These are phyloP conservation scores for Microstegium vimineum DNA, from an alignment of 176 grass and related monocot genomes.

Conservation along the genomic window DNA sequence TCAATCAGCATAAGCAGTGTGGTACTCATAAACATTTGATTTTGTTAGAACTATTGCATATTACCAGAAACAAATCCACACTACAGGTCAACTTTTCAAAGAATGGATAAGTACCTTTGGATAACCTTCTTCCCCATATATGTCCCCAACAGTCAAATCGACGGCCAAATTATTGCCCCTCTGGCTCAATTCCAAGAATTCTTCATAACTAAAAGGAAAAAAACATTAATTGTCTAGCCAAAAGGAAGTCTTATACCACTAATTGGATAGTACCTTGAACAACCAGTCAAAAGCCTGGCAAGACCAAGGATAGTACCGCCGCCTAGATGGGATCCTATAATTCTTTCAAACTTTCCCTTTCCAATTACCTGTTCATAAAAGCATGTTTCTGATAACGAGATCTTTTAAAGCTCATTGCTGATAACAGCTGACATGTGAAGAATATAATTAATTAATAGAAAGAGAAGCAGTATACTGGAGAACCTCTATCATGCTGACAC, in stretches of 20 bases:
- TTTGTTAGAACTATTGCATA: background rate
- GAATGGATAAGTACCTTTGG: conserved; percentile 57
- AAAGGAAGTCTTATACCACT: background rate
- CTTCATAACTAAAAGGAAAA: conserved; percentile 67
- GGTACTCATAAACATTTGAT: background rate
- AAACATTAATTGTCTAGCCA: conserved; percentile 8
- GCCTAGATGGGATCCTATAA: conserved; percentile 96
- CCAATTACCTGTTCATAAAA: conserved; percentile 73
- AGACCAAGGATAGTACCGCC: conserved; percentile 94
- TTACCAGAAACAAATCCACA: background rate
- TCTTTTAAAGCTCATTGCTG: background rate
- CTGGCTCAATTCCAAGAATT: conserved; percentile 90
- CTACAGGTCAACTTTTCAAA: background rate
- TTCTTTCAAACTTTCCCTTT: conserved; percentile 91
- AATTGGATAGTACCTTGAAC: conserved; percentile 61
- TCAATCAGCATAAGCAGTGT: background rate
- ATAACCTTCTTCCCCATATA: conserved; percentile 90
- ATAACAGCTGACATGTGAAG: background rate
- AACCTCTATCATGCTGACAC: conserved; percentile 99
- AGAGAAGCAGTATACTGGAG: background rate
- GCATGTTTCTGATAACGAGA: background rate
- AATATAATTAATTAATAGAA: conserved; percentile 9
- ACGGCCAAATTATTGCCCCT: conserved; percentile 83
- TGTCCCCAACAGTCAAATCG: conserved; percentile 95
- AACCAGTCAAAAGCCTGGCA: conserved; percentile 81